Percentiles rank a stretch among this genome's conserved stretches.
Evolutionary conservation across 2,329 filamentous ascomycete species (phyloP).

Genomic region (Colletotrichum trifolii): DNA sequence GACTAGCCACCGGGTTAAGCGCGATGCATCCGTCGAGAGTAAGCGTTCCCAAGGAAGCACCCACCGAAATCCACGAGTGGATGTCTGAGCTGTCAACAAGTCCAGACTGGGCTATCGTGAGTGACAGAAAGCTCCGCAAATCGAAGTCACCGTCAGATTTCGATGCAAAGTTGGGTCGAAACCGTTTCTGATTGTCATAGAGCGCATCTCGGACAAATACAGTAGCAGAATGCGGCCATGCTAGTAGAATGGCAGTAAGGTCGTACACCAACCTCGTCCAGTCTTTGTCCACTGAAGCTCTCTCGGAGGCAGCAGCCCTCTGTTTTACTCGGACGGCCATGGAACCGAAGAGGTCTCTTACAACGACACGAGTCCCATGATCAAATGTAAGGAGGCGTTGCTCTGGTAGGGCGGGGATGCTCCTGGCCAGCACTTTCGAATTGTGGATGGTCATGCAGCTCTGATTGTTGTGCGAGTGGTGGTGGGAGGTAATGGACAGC

Average conservation of each 20-base stretch:
- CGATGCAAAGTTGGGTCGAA: constrained; percentile 43
- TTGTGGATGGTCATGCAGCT: constrained; percentile 78
- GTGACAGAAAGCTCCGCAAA: constrained; percentile 33
- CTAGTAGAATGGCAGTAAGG: constrained; percentile 74
- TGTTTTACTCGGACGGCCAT: constrained; percentile 93
- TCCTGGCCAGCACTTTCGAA: constrained; percentile 71
- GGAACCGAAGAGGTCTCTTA: constrained; percentile 86
- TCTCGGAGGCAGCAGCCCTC: constrained; percentile 67
- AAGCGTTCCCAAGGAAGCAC: constrained; percentile 71
- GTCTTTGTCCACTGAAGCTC: constrained; percentile 65
- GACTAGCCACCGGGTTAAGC: constrained; percentile 75
- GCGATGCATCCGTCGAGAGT: constrained; percentile 79
- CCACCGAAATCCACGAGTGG: constrained; percentile 75
- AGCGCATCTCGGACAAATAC: constrained; percentile 68
- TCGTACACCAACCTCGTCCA: constrained; percentile 72
- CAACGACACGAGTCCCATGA: constrained; percentile 80
- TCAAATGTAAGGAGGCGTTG: constrained; percentile 64
- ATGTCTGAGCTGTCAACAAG: constrained; percentile 65
- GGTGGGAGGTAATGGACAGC: constrained; percentile 79
- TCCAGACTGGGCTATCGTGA: constrained; percentile 73
- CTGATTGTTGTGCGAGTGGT: constrained; percentile 67
- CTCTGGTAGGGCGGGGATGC: constrained; percentile 69
- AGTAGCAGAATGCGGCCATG: constrained; percentile 69
- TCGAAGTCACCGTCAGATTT: background rate
- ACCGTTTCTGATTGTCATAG: constrained; percentile 49